Evolutionary conservation across 345 rosid genomes (phyloP).

Genomic region (Citropsis articulata): DNA sequence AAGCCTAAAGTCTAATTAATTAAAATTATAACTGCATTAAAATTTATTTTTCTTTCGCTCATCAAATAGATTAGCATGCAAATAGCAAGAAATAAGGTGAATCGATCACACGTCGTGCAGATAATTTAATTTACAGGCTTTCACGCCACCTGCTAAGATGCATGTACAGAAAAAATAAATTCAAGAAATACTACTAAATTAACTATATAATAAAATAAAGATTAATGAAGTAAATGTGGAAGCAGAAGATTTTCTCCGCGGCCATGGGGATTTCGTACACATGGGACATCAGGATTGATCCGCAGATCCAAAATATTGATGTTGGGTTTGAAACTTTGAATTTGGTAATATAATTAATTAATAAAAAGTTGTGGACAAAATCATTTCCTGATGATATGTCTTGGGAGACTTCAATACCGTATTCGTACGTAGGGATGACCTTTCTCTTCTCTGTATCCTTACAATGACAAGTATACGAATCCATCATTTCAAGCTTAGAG

Average conservation of each 20-base stretch:
- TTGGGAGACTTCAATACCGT: background rate
- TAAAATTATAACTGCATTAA: too few relatives aligned
- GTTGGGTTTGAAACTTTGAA: too few relatives aligned
- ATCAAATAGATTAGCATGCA: background rate
- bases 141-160: slow-evolving; percentile 9
- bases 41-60: too few relatives aligned
- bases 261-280: slow-evolving; percentile 28
- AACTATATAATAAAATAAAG: background rate
- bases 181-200: background rate
- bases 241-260: slow-evolving; percentile 21
- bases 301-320: background rate
- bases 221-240: background rate
- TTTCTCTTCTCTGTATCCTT: too few relatives aligned
- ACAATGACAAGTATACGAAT: too few relatives aligned
- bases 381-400: background rate
- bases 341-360: background rate
- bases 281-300: slow-evolving; percentile 1
- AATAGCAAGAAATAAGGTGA: background rate
- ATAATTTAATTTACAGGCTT: background rate
- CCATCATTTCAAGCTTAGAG: too few relatives aligned
- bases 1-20: too few relatives aligned
- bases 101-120: background rate
- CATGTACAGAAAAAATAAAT: background rate
- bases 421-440: too few relatives aligned
- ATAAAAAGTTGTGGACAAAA: background rate